Percentiles rank a stretch among this genome's conserved stretches.
phyloP scores from a whole-genome alignment of 1,284 basidiomycete genomes.

The Pisolithus thermaeus region DNA sequence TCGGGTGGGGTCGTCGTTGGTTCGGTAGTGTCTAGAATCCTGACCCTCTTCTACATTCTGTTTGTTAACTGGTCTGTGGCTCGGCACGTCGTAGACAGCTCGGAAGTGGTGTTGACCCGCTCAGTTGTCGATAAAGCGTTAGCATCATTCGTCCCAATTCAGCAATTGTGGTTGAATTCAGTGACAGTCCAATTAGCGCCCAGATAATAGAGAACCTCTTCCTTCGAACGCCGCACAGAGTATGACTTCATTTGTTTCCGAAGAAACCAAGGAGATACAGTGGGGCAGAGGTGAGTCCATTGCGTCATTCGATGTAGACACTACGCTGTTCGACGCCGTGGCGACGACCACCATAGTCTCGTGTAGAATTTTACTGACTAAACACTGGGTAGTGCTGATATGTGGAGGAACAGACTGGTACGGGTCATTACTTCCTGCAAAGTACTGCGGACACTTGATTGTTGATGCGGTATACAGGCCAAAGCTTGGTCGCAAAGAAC shows the following conservation, averaged over 20 bases:
- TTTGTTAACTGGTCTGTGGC: too few relatives aligned
- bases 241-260: slow-evolving; percentile 23
- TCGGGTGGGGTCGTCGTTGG: slow-evolving; percentile 22
- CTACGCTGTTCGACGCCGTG: neutral
- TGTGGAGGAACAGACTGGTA: slow-evolving; percentile 85
- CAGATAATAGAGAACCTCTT: slow-evolving; percentile 4
- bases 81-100: too few relatives aligned
- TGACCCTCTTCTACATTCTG: too few relatives aligned
- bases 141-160: slow-evolving; percentile 24
- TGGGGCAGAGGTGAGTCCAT: slow-evolving; percentile 29
- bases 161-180: slow-evolving; percentile 23
- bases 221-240: slow-evolving; percentile 22
- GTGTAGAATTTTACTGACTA: neutral
- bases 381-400: slow-evolving; percentile 54
- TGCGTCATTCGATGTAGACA: neutral
- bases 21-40: slow-evolving; percentile 1
- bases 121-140: too few relatives aligned
- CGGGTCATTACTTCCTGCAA: slow-evolving; percentile 18
- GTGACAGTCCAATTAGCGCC: slow-evolving; percentile 10
- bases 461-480: slow-evolving; percentile 38
- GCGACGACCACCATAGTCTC: neutral
- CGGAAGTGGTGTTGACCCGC: too few relatives aligned
- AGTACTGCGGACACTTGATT: slow-evolving; percentile 14
- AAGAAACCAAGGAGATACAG: slow-evolving; percentile 21
- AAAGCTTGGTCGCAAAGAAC: slow-evolving; percentile 61